These are phyloP conservation scores for Penicillium carneum DNA, from an alignment of 2,329 filamentous ascomycete genomes.

Conservation along the genomic window DNA sequence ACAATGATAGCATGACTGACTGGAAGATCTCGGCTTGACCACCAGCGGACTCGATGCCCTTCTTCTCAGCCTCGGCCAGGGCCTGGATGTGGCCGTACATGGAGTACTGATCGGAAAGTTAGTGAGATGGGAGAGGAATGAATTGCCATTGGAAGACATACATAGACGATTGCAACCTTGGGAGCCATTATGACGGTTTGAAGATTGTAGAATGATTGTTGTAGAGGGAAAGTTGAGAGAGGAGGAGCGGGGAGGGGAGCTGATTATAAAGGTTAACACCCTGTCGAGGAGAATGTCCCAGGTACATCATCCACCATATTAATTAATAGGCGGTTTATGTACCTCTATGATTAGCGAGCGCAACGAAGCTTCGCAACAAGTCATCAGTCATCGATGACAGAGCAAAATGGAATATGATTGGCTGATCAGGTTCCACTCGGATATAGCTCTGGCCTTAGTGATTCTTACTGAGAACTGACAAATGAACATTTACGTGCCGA, in stretches of 20 bases:
- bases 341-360: conserved; percentile 25
- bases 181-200: conserved; percentile 73
- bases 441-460: conserved; percentile 30
- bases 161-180: conserved; percentile 89
- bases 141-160: conserved; percentile 57
- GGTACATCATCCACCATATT: conserved; percentile 19
- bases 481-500: conserved; percentile 30
- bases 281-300: background rate
- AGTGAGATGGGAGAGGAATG: conserved; percentile 23
- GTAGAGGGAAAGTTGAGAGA: conserved; percentile 6
- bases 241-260: conserved; percentile 11
- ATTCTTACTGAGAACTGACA: conserved; percentile 48
- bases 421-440: conserved; percentile 22
- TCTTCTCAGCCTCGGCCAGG: conserved; percentile 88
- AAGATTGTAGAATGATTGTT: conserved; percentile 10
- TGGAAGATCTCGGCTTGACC: conserved; percentile 83
- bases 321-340: conserved; percentile 8
- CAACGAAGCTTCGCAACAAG: conserved; percentile 21
- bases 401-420: conserved; percentile 28
- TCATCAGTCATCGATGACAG: conserved; percentile 43
- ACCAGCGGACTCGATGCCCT: conserved; percentile 85
- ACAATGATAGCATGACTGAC: conserved; percentile 53
- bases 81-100: conserved; percentile 89
- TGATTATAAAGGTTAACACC: conserved; percentile 23
- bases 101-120: conserved; percentile 71